These are phyloP conservation scores for Cokeromyces recurvatus DNA, from an alignment of 371 early-diverging fungal genomes.

Conservation along the genomic window DNA sequence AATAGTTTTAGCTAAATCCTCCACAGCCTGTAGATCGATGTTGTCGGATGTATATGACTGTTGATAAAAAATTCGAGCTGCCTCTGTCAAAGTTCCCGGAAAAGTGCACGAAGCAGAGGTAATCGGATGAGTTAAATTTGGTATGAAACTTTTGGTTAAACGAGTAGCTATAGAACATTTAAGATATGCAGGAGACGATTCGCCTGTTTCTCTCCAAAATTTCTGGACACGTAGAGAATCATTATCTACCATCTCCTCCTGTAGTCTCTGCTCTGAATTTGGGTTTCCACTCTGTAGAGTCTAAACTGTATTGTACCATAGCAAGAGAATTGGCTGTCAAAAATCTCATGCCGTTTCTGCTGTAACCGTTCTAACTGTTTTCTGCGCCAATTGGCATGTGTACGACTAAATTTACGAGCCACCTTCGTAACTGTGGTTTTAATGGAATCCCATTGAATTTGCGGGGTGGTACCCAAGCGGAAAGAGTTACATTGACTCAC, in stretches of 20 bases:
- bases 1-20: neutral
- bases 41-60: neutral
- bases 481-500: no score
- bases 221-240: neutral
- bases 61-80: neutral
- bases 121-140: neutral
- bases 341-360: no score
- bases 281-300: neutral
- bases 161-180: neutral
- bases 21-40: neutral
- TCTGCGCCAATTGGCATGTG: no score
- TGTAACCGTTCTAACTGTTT: neutral
- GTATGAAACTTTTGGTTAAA: neutral
- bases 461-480: neutral
- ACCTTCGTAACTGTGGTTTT: neutral
- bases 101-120: neutral
- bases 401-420: neutral
- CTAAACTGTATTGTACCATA: no score
- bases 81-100: neutral
- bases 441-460: neutral
- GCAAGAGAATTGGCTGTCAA: neutral
- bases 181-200: slow-evolving; percentile 4
- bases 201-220: slow-evolving; percentile 6
- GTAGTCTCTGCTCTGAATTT: neutral
- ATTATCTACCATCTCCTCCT: slow-evolving; percentile 1